A percentile compares a stretch with the other conserved stretches of the same genome.
phyloP scores from a whole-genome alignment of 306 rosid species.

The Comarum palustre region DNA sequence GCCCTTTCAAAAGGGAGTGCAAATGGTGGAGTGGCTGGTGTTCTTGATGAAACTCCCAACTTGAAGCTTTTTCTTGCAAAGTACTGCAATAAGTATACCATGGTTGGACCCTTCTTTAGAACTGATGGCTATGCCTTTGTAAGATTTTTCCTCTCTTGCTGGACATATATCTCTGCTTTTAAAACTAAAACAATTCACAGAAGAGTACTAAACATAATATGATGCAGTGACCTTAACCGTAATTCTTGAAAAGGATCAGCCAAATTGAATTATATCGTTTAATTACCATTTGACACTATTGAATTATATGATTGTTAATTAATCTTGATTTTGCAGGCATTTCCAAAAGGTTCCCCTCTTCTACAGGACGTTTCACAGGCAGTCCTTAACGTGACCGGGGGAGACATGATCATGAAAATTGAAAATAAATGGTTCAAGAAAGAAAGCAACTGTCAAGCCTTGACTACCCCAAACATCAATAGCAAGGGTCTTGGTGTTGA shows the following conservation, averaged over 20 bases:
- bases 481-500: slow-evolving; percentile 45
- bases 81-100: slow-evolving; percentile 46
- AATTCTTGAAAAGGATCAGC: background rate
- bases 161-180: background rate
- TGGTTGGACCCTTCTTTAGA: slow-evolving; percentile 38
- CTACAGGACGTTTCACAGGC: slow-evolving; percentile 56
- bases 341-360: slow-evolving; percentile 52
- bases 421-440: slow-evolving; percentile 44
- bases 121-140: slow-evolving; percentile 67
- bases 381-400: slow-evolving; percentile 52
- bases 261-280: background rate
- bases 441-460: slow-evolving; percentile 19
- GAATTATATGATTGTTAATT: background rate
- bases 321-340: slow-evolving; percentile 22
- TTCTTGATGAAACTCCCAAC: slow-evolving; percentile 49
- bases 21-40: slow-evolving; percentile 55
- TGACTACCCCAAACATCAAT: slow-evolving; percentile 15
- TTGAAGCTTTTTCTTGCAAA: slow-evolving; percentile 32
- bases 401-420: slow-evolving; percentile 40
- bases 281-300: background rate
- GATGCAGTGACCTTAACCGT: background rate
- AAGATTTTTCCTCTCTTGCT: slow-evolving; percentile 20
- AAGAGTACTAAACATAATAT: too few species aligned
- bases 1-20: slow-evolving; percentile 43
- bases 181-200: background rate